A percentile compares a stretch with the other conserved stretches of the same genome.
Conservation (phyloP, 2,329 filamentous ascomycete species). For the Alternaria triticimaculans region DNA sequence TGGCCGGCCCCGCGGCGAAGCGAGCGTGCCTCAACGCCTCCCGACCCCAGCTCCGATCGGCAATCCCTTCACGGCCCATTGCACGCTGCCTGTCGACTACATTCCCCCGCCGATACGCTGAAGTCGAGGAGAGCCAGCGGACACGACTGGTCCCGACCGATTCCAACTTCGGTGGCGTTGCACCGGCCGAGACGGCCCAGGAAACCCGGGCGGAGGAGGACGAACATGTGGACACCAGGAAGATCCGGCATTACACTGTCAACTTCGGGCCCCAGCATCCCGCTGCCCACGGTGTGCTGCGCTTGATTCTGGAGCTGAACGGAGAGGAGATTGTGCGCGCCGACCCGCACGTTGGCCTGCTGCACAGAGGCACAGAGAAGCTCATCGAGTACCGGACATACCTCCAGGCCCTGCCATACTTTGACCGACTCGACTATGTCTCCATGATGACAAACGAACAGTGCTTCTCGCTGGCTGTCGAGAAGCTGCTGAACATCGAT, state of each 20-base stretch:
- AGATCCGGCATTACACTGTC: slow-evolving; percentile 98
- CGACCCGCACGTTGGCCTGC: slow-evolving; percentile 93
- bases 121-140: slow-evolving; percentile 55
- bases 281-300: slow-evolving; percentile 96
- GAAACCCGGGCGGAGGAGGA: slow-evolving; percentile 55
- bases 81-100: slow-evolving; percentile 72
- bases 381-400: slow-evolving; percentile 99
- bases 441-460: slow-evolving; percentile 99
- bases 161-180: slow-evolving; percentile 63
- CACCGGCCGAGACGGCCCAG: slow-evolving; percentile 54
- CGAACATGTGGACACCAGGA: slow-evolving; percentile 66
- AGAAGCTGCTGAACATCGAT: slow-evolving; percentile 97
- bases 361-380: slow-evolving; percentile 98
- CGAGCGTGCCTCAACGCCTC: slow-evolving; percentile 66
- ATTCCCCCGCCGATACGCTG: slow-evolving; percentile 67
- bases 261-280: slow-evolving; percentile 99
- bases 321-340: slow-evolving; percentile 97
- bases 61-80: slow-evolving; percentile 52
- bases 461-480: slow-evolving; percentile 91
- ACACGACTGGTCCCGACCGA: slow-evolving; percentile 72
- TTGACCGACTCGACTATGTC: slow-evolving; percentile 97
- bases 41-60: slow-evolving; percentile 51
- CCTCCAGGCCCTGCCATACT: slow-evolving; percentile 96
- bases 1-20: slow-evolving; percentile 74
- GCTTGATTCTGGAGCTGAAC: slow-evolving; percentile 95